These are phyloP conservation scores for Ballota nigra DNA, from an alignment of 257 asterid species.

Conservation along the genomic window DNA sequence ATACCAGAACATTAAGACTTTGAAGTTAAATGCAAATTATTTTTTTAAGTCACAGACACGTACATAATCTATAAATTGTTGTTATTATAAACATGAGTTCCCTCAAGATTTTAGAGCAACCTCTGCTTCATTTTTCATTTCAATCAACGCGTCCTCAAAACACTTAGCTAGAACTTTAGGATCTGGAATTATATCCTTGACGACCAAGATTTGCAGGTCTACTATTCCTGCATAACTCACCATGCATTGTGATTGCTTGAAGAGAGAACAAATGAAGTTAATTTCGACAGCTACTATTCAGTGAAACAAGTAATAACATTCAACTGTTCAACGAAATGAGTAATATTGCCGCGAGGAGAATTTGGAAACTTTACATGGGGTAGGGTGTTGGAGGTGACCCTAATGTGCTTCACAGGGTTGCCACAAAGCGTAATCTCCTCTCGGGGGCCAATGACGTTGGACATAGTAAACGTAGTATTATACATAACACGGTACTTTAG, in stretches of 20 bases:
- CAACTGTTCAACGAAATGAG: too few species aligned
- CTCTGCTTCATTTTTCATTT: constrained; percentile 57
- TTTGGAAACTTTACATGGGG: constrained; percentile 55
- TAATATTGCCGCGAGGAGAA: too few species aligned
- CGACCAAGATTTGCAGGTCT: constrained; percentile 75
- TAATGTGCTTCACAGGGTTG: constrained; percentile 52
- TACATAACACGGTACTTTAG: constrained; percentile 61
- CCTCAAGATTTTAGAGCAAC: constrained; percentile 20
- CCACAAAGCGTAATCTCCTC: constrained; percentile 60
- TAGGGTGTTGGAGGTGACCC: constrained; percentile 53
- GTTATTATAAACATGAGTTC: not conserved
- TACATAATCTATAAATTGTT: not conserved
- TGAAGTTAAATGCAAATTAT: not conserved
- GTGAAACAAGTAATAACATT: too few species aligned
- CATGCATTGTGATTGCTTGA: constrained; percentile 83
- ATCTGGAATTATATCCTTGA: constrained; percentile 67
- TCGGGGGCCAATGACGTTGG: constrained; percentile 72
- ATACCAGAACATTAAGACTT: too few species aligned
- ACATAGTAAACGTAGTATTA: constrained; percentile 72
- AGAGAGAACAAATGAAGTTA: too few species aligned
- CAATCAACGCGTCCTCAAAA: constrained; percentile 57
- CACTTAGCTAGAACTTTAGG: constrained; percentile 65
- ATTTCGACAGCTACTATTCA: too few species aligned
- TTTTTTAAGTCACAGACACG: not conserved
- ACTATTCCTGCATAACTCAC: constrained; percentile 74